Evolutionary conservation across 1,284 basidiomycete species (phyloP), one percentile per base, ranked within the genome.

Genomic region (Uromyces viciae-fabae): DNA sequence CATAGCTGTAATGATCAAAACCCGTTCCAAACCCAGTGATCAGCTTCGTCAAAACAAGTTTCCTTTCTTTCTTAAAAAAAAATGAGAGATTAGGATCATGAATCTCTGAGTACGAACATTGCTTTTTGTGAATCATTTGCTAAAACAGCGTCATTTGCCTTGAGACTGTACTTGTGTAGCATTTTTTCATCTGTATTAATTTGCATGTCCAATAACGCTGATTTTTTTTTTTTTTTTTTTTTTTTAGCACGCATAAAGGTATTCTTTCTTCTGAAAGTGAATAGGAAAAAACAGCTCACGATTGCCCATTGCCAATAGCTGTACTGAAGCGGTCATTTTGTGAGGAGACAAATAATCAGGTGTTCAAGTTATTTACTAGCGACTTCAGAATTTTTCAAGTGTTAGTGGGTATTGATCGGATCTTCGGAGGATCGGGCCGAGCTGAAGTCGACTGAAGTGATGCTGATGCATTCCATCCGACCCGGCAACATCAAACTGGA

Each of bases 81-180:
- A 36, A 22, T 19, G 42, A 36, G 40, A 36, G 60, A 22, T 56
- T 38, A 38, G 33, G 64, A 60, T 77, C 62, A 77, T 36, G 60
- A 75, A 14, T 14, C 60, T 15, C 28, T n/a, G 75, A 60, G 49
- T 64, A 86, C 90, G 85, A 85, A 95, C 94, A 97, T 91, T 56
- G 91, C 89, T 82, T 89, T 88, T 85, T 98, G 96, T 88, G 95
- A 93, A 81, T 92, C 91, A 84, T 92, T 93, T 33, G 95, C 97
- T 81, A 98, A 91, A 86, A 98, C 95, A 78, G 97, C 96, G 86
- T 99, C 94, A 89, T 99, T 98, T 76, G 95, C 88, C 87, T 95
- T 94, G 86, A 99, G 90, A 82, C 87, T 90, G 87, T 99, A 99
- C 87, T 98, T 98, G 84, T 92, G 88, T 81, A 99, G 89, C 82